A percentile compares a stretch with the other conserved stretches of the same genome.
Evolutionary conservation across 2,329 filamentous ascomycete genomes (phyloP).

Genomic region (Pyrenophora seminiperda): DNA sequence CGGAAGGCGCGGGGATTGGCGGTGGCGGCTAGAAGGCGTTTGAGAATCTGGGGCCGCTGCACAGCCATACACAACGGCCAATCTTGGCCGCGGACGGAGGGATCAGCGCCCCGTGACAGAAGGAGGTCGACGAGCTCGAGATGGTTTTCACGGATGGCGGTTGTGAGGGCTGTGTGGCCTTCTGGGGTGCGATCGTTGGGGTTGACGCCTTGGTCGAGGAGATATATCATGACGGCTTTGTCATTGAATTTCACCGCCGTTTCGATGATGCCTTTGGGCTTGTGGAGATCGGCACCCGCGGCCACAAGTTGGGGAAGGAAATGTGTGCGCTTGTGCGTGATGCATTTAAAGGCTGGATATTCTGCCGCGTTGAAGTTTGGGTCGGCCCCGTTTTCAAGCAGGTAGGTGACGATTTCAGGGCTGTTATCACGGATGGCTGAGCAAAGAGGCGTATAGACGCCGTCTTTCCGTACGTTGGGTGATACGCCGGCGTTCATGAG

Average conservation of each 20-base stretch:
- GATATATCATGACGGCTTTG: conserved; percentile 63
- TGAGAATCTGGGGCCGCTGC: conserved; percentile 63
- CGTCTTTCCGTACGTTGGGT: conserved; percentile 67
- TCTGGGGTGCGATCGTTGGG: conserved; percentile 64
- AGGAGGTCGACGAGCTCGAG: conserved; percentile 65
- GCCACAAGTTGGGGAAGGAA: conserved; percentile 62
- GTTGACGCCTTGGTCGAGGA: conserved; percentile 64
- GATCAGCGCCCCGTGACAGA: conserved; percentile 64
- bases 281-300: conserved; percentile 64
- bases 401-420: conserved; percentile 64
- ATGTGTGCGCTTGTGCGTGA: conserved; percentile 67
- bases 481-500: conserved; percentile 65
- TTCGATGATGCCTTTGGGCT: conserved; percentile 69
- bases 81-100: conserved; percentile 67
- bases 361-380: conserved; percentile 64
- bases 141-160: conserved; percentile 66
- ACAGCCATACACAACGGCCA: conserved; percentile 75
- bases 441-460: conserved; percentile 70
- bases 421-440: conserved; percentile 71
- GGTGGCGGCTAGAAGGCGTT: conserved; percentile 61
- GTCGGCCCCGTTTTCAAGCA: conserved; percentile 60
- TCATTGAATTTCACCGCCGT: conserved; percentile 67
- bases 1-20: conserved; percentile 66
- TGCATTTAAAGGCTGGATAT: conserved; percentile 70
- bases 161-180: conserved; percentile 67